Evolutionary conservation across 768 basidiomycete genomes (phyloP), one percentile per base, ranked within the genome.

Genomic region (Russula abietina): DNA sequence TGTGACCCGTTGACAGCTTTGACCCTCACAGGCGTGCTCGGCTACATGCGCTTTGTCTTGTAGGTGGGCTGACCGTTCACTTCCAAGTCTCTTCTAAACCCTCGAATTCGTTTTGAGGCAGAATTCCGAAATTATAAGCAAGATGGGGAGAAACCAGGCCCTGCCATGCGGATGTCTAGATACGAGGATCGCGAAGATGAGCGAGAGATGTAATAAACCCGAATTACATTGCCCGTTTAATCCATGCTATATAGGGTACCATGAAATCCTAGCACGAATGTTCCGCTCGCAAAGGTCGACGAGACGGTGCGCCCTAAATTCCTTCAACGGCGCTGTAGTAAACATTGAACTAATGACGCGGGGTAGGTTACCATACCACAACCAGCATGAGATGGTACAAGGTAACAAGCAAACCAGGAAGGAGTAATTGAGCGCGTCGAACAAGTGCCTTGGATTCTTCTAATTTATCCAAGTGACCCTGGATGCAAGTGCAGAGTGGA

Each of bases 331-430:
- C 12, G 24, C 4, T 17, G 55, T 33, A 41, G 53, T 33, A 41
- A 54, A n/a, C 4, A 17, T 14, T 14, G 22, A n/a, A 14, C 33
- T 1, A 22, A 22, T 14, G 14, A 38, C 14, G 16, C 32, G 17
- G 14, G 24, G 30, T 24, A 19, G n/a, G 28, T 8, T 43, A 41
- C 46, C 45, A 33, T 17, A 4, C 62, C 57, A 24, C 33, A 50
- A 58, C 16, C 2, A 38, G 36, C 14, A 59, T 19, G 11, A 59
- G 36, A n/a, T 24, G n/a, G 39, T 19, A 59, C 41, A 54, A 55
- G 7, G 51, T 49, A 24, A 24, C 53, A n/a, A 64, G n/a, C 45
- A 52, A 59, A 9, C 48, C 39, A 36, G 48, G 19, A 30, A 64
- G n/a, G 30, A 59, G 52, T 10, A 7, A 4, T 19, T 19, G 51